These are phyloP conservation scores for Penicillium dipodomyicola DNA, from an alignment of 495 filamentous ascomycete species.

Conservation along the genomic window DNA sequence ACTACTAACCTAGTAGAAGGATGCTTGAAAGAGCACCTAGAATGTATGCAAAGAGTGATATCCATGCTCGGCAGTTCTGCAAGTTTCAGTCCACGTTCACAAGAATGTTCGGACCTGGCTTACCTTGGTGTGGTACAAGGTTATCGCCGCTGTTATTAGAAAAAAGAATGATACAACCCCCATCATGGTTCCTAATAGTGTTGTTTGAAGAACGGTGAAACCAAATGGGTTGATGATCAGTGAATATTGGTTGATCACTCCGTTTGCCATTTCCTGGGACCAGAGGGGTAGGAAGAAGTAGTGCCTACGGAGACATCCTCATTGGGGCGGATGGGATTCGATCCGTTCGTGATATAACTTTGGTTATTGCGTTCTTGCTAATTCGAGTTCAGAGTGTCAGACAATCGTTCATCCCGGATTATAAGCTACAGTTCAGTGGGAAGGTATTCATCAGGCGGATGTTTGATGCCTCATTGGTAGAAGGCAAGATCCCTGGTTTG, in stretches of 20 bases:
- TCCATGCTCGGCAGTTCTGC: constrained; percentile 39
- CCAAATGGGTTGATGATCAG: constrained; percentile 45
- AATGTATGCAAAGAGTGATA: constrained; percentile 35
- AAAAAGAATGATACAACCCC: constrained; percentile 38
- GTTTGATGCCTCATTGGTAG: constrained; percentile 41
- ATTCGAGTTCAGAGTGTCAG: constrained; percentile 22
- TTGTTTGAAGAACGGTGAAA: constrained; percentile 40
- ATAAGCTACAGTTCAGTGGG: constrained; percentile 42
- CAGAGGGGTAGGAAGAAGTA: constrained; percentile 21
- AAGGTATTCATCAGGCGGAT: constrained; percentile 48
- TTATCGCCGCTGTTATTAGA: constrained; percentile 27
- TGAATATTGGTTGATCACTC: constrained; percentile 43
- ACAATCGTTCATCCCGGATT: constrained; percentile 40
- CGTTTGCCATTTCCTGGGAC: constrained; percentile 45
- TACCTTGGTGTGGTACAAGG: constrained; percentile 32
- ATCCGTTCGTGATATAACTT: constrained; percentile 24
- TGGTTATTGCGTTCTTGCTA: not conserved
- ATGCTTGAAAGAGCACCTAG: constrained; percentile 32
- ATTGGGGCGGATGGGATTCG: constrained; percentile 39
- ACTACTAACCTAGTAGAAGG: constrained; percentile 26
- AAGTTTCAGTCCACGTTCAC: not conserved
- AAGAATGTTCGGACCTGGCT: not conserved
- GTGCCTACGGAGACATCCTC: constrained; percentile 29
- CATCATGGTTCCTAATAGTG: constrained; percentile 32
- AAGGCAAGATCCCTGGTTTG: constrained; percentile 37